phyloP scores from a whole-genome alignment of 768 basidiomycete species.

The Macrolepiota fuliginosa region DNA sequence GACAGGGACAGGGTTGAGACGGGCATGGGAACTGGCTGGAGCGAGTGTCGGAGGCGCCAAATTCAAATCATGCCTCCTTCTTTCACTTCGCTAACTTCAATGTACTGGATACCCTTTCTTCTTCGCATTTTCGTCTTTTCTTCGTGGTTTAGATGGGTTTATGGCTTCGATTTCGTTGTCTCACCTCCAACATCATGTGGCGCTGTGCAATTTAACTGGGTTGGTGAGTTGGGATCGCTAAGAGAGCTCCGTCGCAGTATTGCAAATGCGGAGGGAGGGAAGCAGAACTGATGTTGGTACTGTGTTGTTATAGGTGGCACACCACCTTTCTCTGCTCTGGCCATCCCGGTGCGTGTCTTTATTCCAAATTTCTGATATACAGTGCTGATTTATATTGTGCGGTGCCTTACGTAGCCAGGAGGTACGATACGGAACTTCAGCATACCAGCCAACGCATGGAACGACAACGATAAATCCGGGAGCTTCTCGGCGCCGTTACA shows the following conservation, averaged over 20 bases:
- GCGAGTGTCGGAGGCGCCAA: neutral
- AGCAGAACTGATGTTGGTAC: neutral
- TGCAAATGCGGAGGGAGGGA: neutral
- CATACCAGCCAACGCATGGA: slow-evolving; percentile 21
- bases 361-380: neutral
- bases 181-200: slow-evolving; percentile 24
- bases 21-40: neutral
- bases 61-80: neutral
- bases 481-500: slow-evolving; percentile 18
- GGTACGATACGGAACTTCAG: slow-evolving; percentile 23
- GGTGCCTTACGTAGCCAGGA: slow-evolving; percentile 16
- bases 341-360: slow-evolving; percentile 21
- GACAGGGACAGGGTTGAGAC: neutral
- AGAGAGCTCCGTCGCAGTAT: neutral
- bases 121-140: slow-evolving; percentile 5
- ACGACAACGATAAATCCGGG: slow-evolving; percentile 15
- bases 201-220: slow-evolving; percentile 22
- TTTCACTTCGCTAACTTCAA: slow-evolving; percentile 8
- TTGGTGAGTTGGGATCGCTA: slow-evolving; percentile 16
- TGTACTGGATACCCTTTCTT: slow-evolving; percentile 11
- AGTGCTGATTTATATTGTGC: neutral
- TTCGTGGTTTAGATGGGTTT: neutral
- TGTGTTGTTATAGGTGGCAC: slow-evolving; percentile 20
- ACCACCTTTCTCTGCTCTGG: slow-evolving; percentile 24
- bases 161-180: slow-evolving; percentile 21